Conservation (phyloP, 202 grass and related monocot genomes). For the Panicum virgatum region DNA sequence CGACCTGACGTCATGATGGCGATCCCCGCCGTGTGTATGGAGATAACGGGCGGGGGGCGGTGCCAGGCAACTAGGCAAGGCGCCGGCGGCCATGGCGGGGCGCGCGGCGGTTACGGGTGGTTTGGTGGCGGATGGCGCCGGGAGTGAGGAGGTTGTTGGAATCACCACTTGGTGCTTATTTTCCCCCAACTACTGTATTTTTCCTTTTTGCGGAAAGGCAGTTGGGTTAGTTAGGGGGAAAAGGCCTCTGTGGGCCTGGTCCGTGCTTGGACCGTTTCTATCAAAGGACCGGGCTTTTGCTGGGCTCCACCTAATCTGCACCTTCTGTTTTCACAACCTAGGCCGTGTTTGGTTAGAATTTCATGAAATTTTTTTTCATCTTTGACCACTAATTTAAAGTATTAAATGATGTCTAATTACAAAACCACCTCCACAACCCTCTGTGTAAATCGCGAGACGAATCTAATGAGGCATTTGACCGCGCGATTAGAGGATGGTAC, state of each 20-base stretch:
- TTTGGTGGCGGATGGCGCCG: neutral
- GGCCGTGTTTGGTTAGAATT: too few relatives aligned
- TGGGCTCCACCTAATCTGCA: neutral
- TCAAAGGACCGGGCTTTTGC: neutral
- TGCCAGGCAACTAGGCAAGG: neutral
- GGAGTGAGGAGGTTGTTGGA: neutral
- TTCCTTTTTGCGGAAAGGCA: neutral
- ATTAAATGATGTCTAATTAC: too few relatives aligned
- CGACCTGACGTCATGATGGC: neutral
- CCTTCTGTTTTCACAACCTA: neutral
- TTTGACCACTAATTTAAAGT: too few relatives aligned
- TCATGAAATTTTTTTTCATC: too few relatives aligned
- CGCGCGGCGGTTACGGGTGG: neutral
- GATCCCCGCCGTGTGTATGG: neutral
- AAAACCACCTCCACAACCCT: too few relatives aligned
- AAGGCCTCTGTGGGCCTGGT: neutral
- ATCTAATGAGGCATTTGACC: too few relatives aligned
- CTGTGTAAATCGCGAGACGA: too few relatives aligned
- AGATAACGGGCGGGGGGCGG: neutral
- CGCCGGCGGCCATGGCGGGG: neutral
- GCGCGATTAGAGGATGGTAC: too few relatives aligned
- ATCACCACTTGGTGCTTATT: neutral
- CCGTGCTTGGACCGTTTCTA: neutral
- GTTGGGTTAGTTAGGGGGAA: neutral
- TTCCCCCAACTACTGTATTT: too few relatives aligned